Evolutionary conservation across 1,139 yeast genomes (phyloP).

Genomic region (Petasospora rhodanensis): DNA sequence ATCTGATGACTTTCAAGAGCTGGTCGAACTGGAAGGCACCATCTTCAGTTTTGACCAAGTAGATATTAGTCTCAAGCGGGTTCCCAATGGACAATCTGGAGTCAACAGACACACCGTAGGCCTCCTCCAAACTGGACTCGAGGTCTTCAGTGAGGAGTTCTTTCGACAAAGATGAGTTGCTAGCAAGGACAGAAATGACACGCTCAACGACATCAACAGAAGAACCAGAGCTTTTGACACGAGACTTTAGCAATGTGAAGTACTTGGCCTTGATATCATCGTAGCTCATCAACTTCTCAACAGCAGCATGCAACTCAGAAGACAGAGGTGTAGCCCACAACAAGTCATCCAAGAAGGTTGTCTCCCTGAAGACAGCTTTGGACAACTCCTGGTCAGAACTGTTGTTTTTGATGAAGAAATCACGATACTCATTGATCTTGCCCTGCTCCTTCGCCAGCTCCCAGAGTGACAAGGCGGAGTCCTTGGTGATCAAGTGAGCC

Average conservation of each 20-base stretch:
- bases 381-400: constrained; percentile 16
- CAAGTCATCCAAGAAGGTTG: constrained; percentile 22
- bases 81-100: constrained; percentile 41
- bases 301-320: constrained; percentile 11
- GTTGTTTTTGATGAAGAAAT: constrained; percentile 27
- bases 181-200: constrained; percentile 14
- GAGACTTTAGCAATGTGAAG: constrained; percentile 15
- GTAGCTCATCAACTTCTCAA: constrained; percentile 12
- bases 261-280: constrained; percentile 18
- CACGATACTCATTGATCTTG: constrained; percentile 24
- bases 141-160: constrained; percentile 5
- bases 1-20: constrained; percentile 19
- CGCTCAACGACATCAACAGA: constrained; percentile 10
- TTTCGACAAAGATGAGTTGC: constrained; percentile 1
- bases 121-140: constrained; percentile 15
- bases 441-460: constrained; percentile 19
- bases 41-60: constrained; percentile 27
- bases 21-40: constrained; percentile 15
- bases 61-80: constrained; percentile 39
- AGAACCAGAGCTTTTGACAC: constrained; percentile 10
- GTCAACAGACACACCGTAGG: constrained; percentile 28
- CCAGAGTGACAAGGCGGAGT: constrained; percentile 31
- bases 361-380: constrained; percentile 18
- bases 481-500: constrained; percentile 29
- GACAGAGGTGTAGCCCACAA: constrained; percentile 20